Percentiles rank a stretch among this genome's conserved stretches.
Evolutionary conservation across 2,329 filamentous ascomycete species (phyloP).

Genomic region (Teratosphaeria destructans): DNA sequence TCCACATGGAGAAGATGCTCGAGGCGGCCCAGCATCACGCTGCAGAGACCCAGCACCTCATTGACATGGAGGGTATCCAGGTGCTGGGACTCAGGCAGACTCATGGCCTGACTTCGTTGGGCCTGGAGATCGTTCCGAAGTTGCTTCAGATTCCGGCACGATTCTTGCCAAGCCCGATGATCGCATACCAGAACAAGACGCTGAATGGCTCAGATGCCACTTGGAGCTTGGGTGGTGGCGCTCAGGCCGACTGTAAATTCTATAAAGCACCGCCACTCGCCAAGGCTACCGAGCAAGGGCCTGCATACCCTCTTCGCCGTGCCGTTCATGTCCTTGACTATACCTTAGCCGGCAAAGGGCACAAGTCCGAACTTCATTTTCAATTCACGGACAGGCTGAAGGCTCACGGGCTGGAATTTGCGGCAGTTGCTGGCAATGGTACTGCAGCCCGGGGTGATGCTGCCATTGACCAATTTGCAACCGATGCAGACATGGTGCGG

Average conservation of each 20-base stretch:
- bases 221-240: background rate
- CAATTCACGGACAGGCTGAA: background rate
- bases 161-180: background rate
- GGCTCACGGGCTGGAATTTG: background rate
- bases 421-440: background rate
- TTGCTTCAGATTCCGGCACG: background rate
- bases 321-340: background rate
- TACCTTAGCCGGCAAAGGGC: background rate
- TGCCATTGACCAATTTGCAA: background rate
- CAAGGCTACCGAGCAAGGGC: background rate
- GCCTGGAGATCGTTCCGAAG: background rate
- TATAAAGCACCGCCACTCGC: background rate
- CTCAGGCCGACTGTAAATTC: background rate
- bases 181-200: background rate
- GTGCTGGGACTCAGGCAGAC: background rate
- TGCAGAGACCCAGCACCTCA: background rate
- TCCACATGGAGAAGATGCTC: slow-evolving; percentile 1
- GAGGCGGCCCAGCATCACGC: background rate
- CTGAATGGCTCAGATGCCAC: background rate
- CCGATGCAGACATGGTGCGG: background rate
- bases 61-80: background rate
- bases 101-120: background rate
- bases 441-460: background rate
- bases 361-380: background rate
- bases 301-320: background rate